Percentiles rank a stretch among this genome's conserved stretches.
phyloP scores from a whole-genome alignment of 2,329 filamentous ascomycete species.

The Cadophora sp. region DNA sequence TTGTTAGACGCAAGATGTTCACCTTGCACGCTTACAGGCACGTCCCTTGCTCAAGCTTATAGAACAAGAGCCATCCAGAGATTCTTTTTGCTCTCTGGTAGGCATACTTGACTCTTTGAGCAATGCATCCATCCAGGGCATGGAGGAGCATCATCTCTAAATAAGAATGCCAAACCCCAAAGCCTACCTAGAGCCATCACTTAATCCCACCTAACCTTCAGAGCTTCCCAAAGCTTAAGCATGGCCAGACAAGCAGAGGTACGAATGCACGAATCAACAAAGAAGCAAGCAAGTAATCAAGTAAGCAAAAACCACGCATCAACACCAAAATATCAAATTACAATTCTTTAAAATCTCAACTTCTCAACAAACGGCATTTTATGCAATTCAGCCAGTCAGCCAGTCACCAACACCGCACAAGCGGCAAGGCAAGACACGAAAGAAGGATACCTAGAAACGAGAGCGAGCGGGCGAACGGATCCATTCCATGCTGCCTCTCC shows the following conservation, averaged over 20 bases:
- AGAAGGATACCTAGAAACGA: background rate
- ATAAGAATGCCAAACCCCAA: background rate
- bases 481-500: background rate
- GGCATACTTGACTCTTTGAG: too few species aligned
- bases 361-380: too few species aligned
- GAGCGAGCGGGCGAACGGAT: background rate
- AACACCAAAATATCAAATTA: constrained; percentile 7
- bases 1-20: too few species aligned
- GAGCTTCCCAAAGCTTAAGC: background rate
- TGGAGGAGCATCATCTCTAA: too few species aligned
- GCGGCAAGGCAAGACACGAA: background rate
- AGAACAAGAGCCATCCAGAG: too few species aligned
- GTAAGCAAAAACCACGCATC: background rate
- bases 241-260: background rate
- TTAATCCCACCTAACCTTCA: background rate
- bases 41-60: too few species aligned
- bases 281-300: background rate
- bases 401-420: background rate
- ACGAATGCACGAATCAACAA: background rate
- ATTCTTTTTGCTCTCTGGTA: too few species aligned
- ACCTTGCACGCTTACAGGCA: too few species aligned
- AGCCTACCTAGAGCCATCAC: background rate
- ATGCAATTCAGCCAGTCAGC: background rate
- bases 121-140: too few species aligned
- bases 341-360: constrained; percentile 4